phyloP scores from a whole-genome alignment of 805 yeast genomes.

The Pichia occidentalis region DNA sequence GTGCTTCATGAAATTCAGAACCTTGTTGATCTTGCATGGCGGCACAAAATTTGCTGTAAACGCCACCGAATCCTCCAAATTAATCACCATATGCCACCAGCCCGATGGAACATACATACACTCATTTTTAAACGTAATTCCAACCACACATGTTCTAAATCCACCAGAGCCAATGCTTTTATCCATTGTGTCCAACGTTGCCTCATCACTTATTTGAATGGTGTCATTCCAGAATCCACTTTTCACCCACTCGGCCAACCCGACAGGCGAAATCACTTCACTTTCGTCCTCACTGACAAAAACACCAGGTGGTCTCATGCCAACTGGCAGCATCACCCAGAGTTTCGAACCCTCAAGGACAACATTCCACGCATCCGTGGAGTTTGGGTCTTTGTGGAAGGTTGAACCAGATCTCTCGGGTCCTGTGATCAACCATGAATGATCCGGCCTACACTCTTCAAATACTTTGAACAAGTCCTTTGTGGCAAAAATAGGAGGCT shows the following conservation, averaged over 20 bases:
- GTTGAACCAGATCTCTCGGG: slow-evolving; percentile 80
- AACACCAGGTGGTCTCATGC: slow-evolving; percentile 77
- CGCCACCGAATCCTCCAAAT: slow-evolving; percentile 75
- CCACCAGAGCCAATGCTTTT: slow-evolving; percentile 13
- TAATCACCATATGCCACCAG: slow-evolving; percentile 97
- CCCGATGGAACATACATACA: slow-evolving; percentile 89
- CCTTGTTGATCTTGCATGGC: slow-evolving; percentile 48
- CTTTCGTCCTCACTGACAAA: slow-evolving; percentile 68
- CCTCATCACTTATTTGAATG: slow-evolving; percentile 40
- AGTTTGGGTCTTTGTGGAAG: slow-evolving; percentile 89
- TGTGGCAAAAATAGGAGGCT: slow-evolving; percentile 25
- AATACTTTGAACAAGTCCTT: slow-evolving; percentile 40
- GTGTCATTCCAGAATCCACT: slow-evolving; percentile 76
- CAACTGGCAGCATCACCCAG: slow-evolving; percentile 87
- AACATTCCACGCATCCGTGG: slow-evolving; percentile 88
- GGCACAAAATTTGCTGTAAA: slow-evolving; percentile 89
- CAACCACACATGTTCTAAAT: slow-evolving; percentile 46
- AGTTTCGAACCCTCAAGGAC: slow-evolving; percentile 67
- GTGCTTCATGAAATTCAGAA: slow-evolving; percentile 58
- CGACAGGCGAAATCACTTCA: slow-evolving; percentile 89
- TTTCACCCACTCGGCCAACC: slow-evolving; percentile 86
- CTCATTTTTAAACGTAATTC: slow-evolving; percentile 75
- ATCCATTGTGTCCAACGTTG: slow-evolving; percentile 19
- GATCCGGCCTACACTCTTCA: slow-evolving; percentile 67
- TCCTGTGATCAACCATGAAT: slow-evolving; percentile 88